Evolutionary conservation across 2,329 filamentous ascomycete species (phyloP).

Genomic region (Gnomoniopsis smithogilvyi): DNA sequence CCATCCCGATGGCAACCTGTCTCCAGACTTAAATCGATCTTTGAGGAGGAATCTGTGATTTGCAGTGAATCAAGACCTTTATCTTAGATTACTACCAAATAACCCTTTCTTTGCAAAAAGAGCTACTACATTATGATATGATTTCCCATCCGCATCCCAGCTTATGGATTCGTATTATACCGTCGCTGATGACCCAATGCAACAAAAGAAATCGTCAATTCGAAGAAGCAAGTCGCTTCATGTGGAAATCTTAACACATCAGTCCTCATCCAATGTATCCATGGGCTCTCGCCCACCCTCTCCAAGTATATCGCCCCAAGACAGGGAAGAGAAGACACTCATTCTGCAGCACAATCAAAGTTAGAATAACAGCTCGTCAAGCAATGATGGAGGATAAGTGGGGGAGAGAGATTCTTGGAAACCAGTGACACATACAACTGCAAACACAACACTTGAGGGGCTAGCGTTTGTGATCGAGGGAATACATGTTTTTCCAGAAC

Average conservation of each 20-base stretch:
- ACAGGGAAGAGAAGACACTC: constrained; percentile 18
- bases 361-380: neutral
- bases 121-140: too few species aligned
- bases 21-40: too few species aligned
- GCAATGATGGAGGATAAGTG: neutral
- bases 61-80: too few species aligned
- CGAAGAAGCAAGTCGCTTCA: too few species aligned
- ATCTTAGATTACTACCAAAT: too few species aligned
- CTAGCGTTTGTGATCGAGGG: neutral
- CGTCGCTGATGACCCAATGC: too few species aligned
- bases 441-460: neutral
- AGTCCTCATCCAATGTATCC: constrained; percentile 14
- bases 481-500: neutral
- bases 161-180: too few species aligned
- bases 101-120: too few species aligned
- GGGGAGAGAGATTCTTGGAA: neutral
- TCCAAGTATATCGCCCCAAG: constrained; percentile 18
- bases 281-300: constrained; percentile 10
- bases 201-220: too few species aligned
- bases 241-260: neutral
- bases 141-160: too few species aligned
- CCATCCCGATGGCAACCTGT: too few species aligned
- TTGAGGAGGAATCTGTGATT: too few species aligned
- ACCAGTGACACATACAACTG: neutral
- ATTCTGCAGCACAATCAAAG: constrained; percentile 5